Evolutionary conservation across 163 green algal species (phyloP), one percentile per base, ranked within the genome.

Genomic region (Chloromonas sp.): DNA sequence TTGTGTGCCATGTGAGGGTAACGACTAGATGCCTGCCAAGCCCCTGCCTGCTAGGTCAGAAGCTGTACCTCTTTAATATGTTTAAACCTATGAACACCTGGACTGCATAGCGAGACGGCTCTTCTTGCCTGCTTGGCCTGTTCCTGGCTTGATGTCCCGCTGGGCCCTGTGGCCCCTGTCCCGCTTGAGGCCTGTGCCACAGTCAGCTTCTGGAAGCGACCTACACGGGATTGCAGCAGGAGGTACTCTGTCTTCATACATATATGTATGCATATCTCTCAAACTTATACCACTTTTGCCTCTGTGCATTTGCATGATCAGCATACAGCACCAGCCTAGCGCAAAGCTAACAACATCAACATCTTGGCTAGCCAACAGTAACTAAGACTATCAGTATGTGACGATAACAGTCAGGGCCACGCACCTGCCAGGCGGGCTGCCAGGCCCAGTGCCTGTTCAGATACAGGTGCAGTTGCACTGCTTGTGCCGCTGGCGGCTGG

Each of bases 191-290:
- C 60, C 8, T 71, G 59, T 13, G 14, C 66, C 58, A 88, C 79
- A 14, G 14, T 81, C 1, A 88, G 85, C 82, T 86, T 88, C 85
- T 88, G 82, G 85, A 88, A 88, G 78, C 85, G 85, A 1, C 82
- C 85, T 79, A 82, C 79, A 36, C 36, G 80, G 61, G 61, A 8
- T 15, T 2, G 61, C 14, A 74, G 60, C 60, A 1, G 60, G 60
- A 2, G 57, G 2, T 61, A 13, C 2, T 60, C 15, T 84, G 80
- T 74, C n/a, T 59, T 15, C 0, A 83, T 14, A 58, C 60, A 77
- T 60, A 15, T 61, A 60, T 76, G 80, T 14, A 36, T 57, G 13
- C 80, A 70, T 2, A 2, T 60, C 60, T 3, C 0, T 3, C n/a
- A 57, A 2, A 5, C 11, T 80, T 5, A 80, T 83, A 2, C 1